Percentiles rank a stretch among this genome's conserved stretches.
These are phyloP conservation scores for Saitozyma podzolica DNA, from an alignment of 768 basidiomycete genomes.

Conservation along the genomic window DNA sequence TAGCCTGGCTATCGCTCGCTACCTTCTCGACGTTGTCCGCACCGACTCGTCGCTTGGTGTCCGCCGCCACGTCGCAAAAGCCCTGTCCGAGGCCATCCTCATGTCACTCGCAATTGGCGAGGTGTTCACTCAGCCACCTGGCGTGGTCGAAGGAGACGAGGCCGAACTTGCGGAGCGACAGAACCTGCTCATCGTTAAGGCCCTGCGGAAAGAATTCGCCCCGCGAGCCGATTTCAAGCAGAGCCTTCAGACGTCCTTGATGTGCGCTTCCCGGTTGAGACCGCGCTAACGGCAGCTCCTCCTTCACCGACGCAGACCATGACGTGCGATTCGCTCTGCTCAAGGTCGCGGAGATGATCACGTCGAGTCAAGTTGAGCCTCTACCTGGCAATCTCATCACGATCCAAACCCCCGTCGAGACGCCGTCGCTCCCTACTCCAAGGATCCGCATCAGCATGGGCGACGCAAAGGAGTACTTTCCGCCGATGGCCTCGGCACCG, in stretches of 20 bases:
- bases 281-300: conserved; percentile 1
- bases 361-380: conserved; percentile 77
- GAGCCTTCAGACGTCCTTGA: conserved; percentile 73
- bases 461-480: conserved; percentile 4
- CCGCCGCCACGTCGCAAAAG: conserved; percentile 81
- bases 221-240: conserved; percentile 69
- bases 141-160: conserved; percentile 57
- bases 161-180: conserved; percentile 66
- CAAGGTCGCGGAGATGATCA: conserved; percentile 85
- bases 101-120: conserved; percentile 86
- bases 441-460: conserved; percentile 63
- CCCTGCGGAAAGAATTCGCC: conserved; percentile 83
- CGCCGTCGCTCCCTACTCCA: conserved; percentile 53
- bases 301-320: conserved; percentile 59
- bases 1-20: conserved; percentile 74
- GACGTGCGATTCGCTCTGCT: conserved; percentile 89
- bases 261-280: conserved; percentile 59
- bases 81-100: conserved; percentile 80
- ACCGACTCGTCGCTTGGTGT: conserved; percentile 79
- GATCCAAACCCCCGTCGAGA: conserved; percentile 68
- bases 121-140: conserved; percentile 59
- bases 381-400: conserved; percentile 84
- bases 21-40: conserved; percentile 81
- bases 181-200: conserved; percentile 67
- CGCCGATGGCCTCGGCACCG: not conserved